Base-by-base conservation (phyloP, 345 rosid species). In the Cochlearia excelsa region DNA sequence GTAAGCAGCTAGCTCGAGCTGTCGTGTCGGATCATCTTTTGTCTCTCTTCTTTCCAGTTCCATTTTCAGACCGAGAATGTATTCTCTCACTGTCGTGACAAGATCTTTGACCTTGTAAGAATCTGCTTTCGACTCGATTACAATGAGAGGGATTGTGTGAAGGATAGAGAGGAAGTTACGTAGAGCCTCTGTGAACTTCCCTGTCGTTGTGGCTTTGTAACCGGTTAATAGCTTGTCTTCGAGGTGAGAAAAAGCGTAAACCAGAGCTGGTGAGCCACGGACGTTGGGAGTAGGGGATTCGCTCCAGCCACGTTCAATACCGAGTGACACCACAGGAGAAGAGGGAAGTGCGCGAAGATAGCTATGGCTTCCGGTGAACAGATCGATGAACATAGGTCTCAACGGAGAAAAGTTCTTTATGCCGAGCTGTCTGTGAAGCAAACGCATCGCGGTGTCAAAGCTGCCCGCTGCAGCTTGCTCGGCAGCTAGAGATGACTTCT, bases 1-100 rank as follows among this genome's bases (percentile, higher is more conserved):
- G 73, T 92, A 92, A 41, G 98, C 96, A 9, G 98, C 98, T 9
- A 92, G 98, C 81, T 88, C 97, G 75, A 83, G 95, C 67, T 88
- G 97, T 46, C 94, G 82, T 1, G 76, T 66, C 0, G 85, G 86
- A 54, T 92, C 66, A 55, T 78, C 95, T 81, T 61, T 86, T 39
- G 78, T 45, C 44, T 88, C 98, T 69, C 88, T 88, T 68, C 95
- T 81, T 66, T 79, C 82, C 28, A 88, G 84, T 69, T 88, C 96
- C 87, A 88, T 84, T 63, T 86, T 72, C 57, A 86, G 78, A 39
- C 87, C 97, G 29, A 86, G 78, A 37, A 83, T 97, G 52, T 92
- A 92, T 72, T 92, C 98, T 63, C 85, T 92, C 0, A 81, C 85
- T 2, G 86, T 82, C 10, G 64, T 61, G 38, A 92, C 62, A 71